Evolutionary conservation across 140 eudicot genomes (phyloP).

Genomic region (Bidens hawaiensis): DNA sequence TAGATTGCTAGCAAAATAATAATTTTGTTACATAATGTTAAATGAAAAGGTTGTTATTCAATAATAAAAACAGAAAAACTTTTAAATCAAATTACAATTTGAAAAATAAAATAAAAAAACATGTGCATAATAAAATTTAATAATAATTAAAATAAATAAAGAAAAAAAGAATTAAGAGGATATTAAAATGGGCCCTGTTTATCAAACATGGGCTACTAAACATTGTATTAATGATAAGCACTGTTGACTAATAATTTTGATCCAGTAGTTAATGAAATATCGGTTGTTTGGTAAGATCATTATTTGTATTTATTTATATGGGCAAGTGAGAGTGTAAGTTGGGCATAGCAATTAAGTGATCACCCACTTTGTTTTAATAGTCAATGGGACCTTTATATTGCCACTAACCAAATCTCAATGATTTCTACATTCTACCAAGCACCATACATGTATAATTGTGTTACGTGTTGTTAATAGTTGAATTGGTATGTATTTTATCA

Average conservation of each 20-base stretch:
- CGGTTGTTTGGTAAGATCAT: conserved; percentile 20
- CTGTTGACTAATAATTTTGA: conserved; percentile 15
- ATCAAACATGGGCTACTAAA: conserved; percentile 30
- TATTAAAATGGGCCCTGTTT: conserved; percentile 27
- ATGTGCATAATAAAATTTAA: too few relatives aligned
- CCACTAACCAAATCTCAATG: conserved; percentile 25
- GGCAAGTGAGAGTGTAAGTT: conserved; percentile 28
- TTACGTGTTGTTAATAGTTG: too few relatives aligned
- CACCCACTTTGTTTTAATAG: conserved; percentile 17
- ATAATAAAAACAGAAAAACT: too few relatives aligned
- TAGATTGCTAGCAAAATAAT: not conserved
- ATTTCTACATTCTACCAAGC: conserved; percentile 19
- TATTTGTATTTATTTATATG: conserved; percentile 27
- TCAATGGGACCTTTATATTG: conserved; percentile 7
- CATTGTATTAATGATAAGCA: conserved; percentile 8
- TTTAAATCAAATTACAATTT: not conserved
- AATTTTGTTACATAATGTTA: not conserved
- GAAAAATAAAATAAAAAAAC: too few relatives aligned
- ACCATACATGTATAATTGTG: conserved; percentile 22
- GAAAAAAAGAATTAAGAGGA: not conserved
- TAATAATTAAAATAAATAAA: too few relatives aligned
- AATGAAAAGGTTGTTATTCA: too few relatives aligned
- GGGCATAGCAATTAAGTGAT: conserved; percentile 35
- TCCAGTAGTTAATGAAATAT: conserved; percentile 8
- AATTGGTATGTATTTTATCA: too few relatives aligned